Base-by-base conservation (phyloP, 2,329 filamentous ascomycete genomes). In the Zasmidium angulare region DNA sequence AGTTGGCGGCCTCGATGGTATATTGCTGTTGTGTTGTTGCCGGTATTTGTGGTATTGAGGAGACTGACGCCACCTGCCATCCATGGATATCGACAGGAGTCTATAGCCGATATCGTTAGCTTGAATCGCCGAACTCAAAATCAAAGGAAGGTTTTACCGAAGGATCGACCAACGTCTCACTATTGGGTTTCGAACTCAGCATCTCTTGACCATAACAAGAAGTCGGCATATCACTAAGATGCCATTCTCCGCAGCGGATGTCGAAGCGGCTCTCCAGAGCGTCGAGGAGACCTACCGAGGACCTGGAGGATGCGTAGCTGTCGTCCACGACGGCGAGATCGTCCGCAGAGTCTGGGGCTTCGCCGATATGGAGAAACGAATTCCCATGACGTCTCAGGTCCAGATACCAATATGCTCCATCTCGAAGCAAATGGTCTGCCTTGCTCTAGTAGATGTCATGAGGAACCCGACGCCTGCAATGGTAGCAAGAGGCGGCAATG, bases 371-470 rank as follows among this genome's bases (percentile, higher is more conserved):
- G 70, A 77, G n/a, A 51, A 63, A 9, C 71, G 73, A 3, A 72
- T 76, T 21, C 72, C 69, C 3, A 69, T 81, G 62, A 72, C 69
- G 0, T 46, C 72, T 3, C 58, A 73, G 3, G 79, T 72, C 1
- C 69, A 71, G 10, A 62, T 80, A 20, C 78, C 78, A 11, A 79
- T 81, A 57, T 81, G 78, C 63, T 80, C 78, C 4, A 80, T 80
- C 59, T 74, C 77, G 1, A 81, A 81, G 63, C 78, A 81, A 54
- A 76, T 79, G 66, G 65, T 78, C 1, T 79, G 77, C 55, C 69
- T 74, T 3, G 60, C 75, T 2, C 58, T 79, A 50, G 63, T 71
- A 2, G 74, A 75, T 43, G 63, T 79, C 6, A 62, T 75, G 46
- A 46, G 59, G 10, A 71, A 76, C 11, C 71, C 75, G 3, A 69